A percentile compares a stretch with the other conserved stretches of the same genome.
phyloP scores from a whole-genome alignment of 2,329 filamentous ascomycete genomes.

The Pezicula carpinea region DNA sequence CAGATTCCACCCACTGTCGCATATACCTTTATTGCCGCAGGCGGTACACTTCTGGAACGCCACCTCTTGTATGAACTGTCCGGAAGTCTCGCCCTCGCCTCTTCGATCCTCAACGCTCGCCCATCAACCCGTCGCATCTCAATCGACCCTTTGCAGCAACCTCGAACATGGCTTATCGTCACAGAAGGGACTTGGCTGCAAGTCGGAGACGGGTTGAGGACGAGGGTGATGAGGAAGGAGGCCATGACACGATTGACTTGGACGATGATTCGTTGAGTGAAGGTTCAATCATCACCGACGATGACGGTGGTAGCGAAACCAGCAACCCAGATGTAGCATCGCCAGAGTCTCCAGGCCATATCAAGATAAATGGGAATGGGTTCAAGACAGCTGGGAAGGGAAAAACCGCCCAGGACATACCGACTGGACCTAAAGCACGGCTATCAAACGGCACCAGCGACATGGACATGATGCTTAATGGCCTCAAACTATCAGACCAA shows the following conservation, averaged over 20 bases:
- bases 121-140: conserved; percentile 29
- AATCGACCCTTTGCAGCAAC: conserved; percentile 21
- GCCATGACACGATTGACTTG: conserved; percentile 48
- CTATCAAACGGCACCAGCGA: conserved; percentile 39
- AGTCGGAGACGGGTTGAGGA: conserved; percentile 65
- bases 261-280: conserved; percentile 65
- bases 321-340: conserved; percentile 58
- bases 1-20: conserved; percentile 14
- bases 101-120: conserved; percentile 24
- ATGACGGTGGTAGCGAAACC: conserved; percentile 61
- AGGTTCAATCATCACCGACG: conserved; percentile 57
- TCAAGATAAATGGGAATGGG: conserved; percentile 31
- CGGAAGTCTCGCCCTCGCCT: conserved; percentile 23
- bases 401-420: conserved; percentile 23
- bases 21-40: conserved; percentile 27
- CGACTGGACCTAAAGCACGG: conserved; percentile 33
- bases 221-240: conserved; percentile 65
- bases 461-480: conserved; percentile 56
- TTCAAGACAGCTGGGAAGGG: conserved; percentile 25
- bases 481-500: conserved; percentile 28
- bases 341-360: conserved; percentile 28
- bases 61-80: conserved; percentile 29
- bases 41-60: conserved; percentile 27
- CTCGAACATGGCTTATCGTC: conserved; percentile 44
- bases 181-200: conserved; percentile 62